These are phyloP conservation scores for Plantago ovata DNA, from an alignment of 257 asterid genomes.

Conservation along the genomic window DNA sequence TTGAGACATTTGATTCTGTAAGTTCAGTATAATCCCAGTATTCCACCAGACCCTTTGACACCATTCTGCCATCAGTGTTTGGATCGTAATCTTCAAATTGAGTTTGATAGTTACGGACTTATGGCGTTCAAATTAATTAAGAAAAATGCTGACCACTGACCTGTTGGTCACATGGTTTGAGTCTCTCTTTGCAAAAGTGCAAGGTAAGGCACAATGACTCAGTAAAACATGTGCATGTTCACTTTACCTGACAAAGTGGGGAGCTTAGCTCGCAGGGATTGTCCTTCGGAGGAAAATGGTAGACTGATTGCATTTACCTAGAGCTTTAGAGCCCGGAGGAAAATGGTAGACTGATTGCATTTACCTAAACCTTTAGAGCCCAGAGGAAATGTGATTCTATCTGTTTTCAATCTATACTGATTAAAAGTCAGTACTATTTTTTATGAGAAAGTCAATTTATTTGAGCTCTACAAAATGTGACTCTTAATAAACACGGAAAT, in stretches of 20 bases:
- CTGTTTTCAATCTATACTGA: background rate
- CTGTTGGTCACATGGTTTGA: too few species aligned
- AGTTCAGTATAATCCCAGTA: conserved; percentile 27
- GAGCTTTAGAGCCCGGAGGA: background rate
- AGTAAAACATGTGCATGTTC: too few species aligned
- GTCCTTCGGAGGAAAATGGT: too few species aligned
- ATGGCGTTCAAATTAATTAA: conserved; percentile 5
- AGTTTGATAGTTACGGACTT: conserved; percentile 12
- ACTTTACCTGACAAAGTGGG: too few species aligned
- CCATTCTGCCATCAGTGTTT: conserved; percentile 2
- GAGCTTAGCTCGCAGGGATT: too few species aligned
- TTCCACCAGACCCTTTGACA: too few species aligned
- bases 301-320: too few species aligned
- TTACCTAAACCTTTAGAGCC: background rate
- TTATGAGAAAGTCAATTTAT: background rate
- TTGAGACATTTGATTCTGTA: conserved; percentile 98
- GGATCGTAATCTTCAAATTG: conserved; percentile 1
- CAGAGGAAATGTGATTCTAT: background rate
- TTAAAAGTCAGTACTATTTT: background rate
- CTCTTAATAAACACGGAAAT: background rate
- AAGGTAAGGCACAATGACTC: too few species aligned
- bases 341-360: too few species aligned
- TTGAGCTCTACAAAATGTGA: conserved; percentile 10
- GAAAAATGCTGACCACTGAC: conserved; percentile 2
- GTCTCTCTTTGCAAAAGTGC: too few species aligned